Percentiles rank a stretch among this genome's conserved stretches.
These are phyloP conservation scores for Phytophthora nicotianae DNA, from an alignment of 352 stramenopile genomes.

Conservation along the genomic window DNA sequence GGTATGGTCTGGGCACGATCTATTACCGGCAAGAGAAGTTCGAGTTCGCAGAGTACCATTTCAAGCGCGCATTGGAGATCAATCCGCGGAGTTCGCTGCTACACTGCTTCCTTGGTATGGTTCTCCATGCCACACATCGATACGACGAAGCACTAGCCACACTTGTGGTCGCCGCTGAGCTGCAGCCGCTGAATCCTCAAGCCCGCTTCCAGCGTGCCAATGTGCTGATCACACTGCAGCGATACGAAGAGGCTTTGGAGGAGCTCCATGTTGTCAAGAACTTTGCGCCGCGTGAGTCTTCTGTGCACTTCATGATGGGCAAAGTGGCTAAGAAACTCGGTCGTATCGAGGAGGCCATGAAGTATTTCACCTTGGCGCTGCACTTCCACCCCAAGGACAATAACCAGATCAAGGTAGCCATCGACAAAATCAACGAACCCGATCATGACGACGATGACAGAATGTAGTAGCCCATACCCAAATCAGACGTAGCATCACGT, in stretches of 20 bases:
- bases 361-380: slow-evolving; percentile 95
- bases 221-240: slow-evolving; percentile 93
- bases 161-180: slow-evolving; percentile 83
- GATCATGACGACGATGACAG: slow-evolving; percentile 62
- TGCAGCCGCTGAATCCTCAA: slow-evolving; percentile 95
- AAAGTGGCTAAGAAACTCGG: slow-evolving; percentile 93
- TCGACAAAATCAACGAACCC: slow-evolving; percentile 91
- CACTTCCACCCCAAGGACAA: slow-evolving; percentile 98
- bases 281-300: slow-evolving; percentile 94
- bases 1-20: slow-evolving; percentile 93
- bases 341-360: slow-evolving; percentile 92
- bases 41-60: slow-evolving; percentile 97
- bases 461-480: slow-evolving; percentile 34
- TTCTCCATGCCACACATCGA: slow-evolving; percentile 91
- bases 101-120: slow-evolving; percentile 96
- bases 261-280: slow-evolving; percentile 94
- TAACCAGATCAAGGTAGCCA: slow-evolving; percentile 96
- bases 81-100: slow-evolving; percentile 95
- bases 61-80: slow-evolving; percentile 92
- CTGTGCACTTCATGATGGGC: slow-evolving; percentile 97
- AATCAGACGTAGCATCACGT: background rate
- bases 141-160: slow-evolving; percentile 92
- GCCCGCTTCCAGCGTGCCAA: slow-evolving; percentile 94
- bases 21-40: slow-evolving; percentile 98
- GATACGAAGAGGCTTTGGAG: slow-evolving; percentile 90